phyloP scores from a whole-genome alignment of 2,329 filamentous ascomycete species.

The Microsporum audouinii region DNA sequence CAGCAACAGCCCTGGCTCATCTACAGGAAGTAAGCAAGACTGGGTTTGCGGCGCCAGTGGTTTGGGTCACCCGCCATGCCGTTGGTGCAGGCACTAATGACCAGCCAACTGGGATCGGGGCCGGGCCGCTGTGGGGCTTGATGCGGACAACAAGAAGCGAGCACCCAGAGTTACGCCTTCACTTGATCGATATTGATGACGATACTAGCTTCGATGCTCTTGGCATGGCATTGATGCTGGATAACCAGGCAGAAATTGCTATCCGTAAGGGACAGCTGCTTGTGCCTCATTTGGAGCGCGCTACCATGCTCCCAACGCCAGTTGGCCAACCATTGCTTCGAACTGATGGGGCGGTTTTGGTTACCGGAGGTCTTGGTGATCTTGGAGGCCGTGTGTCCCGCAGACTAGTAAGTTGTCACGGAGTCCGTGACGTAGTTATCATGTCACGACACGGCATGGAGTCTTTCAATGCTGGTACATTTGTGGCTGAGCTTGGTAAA shows the following conservation, averaged over 20 bases:
- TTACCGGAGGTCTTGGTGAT: slow-evolving; percentile 8
- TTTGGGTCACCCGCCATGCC: slow-evolving; percentile 8
- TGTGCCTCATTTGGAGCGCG: background rate
- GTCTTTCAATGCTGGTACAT: slow-evolving; percentile 7
- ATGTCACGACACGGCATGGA: slow-evolving; percentile 19
- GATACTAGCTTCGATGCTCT: background rate
- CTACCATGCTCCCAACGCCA: background rate
- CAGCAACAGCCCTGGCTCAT: background rate
- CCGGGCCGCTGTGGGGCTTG: slow-evolving; percentile 1
- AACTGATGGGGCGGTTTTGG: background rate
- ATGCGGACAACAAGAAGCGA: slow-evolving; percentile 6
- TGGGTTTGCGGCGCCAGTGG: slow-evolving; percentile 4
- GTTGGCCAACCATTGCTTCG: background rate
- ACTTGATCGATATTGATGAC: slow-evolving; percentile 5
- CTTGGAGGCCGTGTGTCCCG: slow-evolving; percentile 6
- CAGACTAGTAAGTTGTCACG: slow-evolving; percentile 7
- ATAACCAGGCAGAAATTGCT: background rate
- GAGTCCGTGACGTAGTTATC: slow-evolving; percentile 23
- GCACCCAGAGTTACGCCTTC: slow-evolving; percentile 4
- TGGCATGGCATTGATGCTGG: background rate
- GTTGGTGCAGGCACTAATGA: background rate
- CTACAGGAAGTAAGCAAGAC: background rate
- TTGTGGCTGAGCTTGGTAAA: background rate
- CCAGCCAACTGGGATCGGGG: background rate
- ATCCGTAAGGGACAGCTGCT: background rate